Percentiles rank a stretch among this genome's conserved stretches.
These are phyloP conservation scores for Rhodotorula mucilaginosa DNA, from an alignment of 1,284 basidiomycete genomes.

Conservation along the genomic window DNA sequence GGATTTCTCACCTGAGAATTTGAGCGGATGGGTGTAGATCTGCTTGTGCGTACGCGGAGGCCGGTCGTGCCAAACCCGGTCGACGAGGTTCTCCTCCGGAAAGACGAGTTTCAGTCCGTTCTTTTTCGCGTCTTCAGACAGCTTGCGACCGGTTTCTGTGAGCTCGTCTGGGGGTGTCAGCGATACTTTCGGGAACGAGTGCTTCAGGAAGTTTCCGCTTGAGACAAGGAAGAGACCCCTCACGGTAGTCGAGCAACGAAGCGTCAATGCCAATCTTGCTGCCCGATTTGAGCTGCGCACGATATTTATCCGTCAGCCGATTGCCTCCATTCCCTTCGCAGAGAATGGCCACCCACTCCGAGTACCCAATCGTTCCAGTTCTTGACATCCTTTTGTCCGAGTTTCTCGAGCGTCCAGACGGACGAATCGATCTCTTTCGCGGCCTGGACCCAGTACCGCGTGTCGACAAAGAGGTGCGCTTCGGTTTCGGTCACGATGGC, in stretches of 20 bases:
- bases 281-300: constrained; percentile 45
- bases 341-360: constrained; percentile 56
- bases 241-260: constrained; percentile 56
- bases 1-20: constrained; percentile 56
- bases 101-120: constrained; percentile 57
- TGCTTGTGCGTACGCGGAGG: constrained; percentile 67
- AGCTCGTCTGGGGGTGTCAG: background rate
- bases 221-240: background rate
- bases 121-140: background rate
- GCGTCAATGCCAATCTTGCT: constrained; percentile 78
- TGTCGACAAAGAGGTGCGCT: constrained; percentile 59
- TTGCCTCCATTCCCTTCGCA: background rate
- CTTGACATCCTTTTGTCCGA: constrained; percentile 78
- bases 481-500: constrained; percentile 30
- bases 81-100: constrained; percentile 69
- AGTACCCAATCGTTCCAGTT: constrained; percentile 81
- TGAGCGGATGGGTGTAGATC: constrained; percentile 67
- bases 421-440: constrained; percentile 74
- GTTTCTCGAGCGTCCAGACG: constrained; percentile 92
- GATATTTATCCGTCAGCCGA: background rate
- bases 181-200: no score
- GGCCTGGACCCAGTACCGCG: constrained; percentile 90
- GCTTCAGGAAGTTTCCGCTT: background rate
- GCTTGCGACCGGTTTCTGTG: constrained; percentile 3
- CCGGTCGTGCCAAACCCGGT: constrained; percentile 73